Evolutionary conservation across 805 yeast genomes (phyloP), one percentile per base, ranked within the genome.

Genomic region (Lipomyces mesembrius): DNA sequence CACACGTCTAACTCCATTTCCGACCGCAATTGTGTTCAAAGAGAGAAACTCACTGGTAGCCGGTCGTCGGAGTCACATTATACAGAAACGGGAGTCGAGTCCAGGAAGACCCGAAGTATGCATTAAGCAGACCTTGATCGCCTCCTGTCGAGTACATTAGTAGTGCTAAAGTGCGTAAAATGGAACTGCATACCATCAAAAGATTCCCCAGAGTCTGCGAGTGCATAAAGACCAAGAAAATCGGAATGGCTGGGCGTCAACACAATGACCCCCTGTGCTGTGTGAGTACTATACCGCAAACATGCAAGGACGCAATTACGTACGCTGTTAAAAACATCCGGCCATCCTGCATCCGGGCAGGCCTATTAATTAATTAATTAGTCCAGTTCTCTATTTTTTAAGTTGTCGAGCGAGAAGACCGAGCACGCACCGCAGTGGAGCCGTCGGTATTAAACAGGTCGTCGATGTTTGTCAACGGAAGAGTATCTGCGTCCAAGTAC

Each of bases 91-190:
- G 93, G 59, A 95, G 78, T 58, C 85, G 83, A 39, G 81, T 77
- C 97, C 98, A 93, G 62, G 78, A 76, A 2, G 75, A 72, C 14
- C 66, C 72, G 75, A 90, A 91, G 74, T 84, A 88, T 74, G 90
- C 90, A 77, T 92, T 92, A 69, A 92, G 80, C 49, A 92, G 81
- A 12, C 98, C 98, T 77, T 92, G 98, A 78, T 92, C 98, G 1
- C 96, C 94, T 54, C 73, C 73, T 70, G 59, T 22, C 22, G 17
- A 34, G n/a, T 61, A 32, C 27, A 51, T 46, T 34, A 17, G 37
- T 37, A 3, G 37, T 59, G 63, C 8, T 34, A 14, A 14, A 57
- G 11, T 27, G 14, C 5, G 17, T 12, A n/a, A 43, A 11, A 35
- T 7, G 32, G 32, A 29, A 43, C 22, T 29, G 35, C 14, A 4